Conservation (phyloP, 23 red algal genomes). For the Gracilaria gracilis region DNA sequence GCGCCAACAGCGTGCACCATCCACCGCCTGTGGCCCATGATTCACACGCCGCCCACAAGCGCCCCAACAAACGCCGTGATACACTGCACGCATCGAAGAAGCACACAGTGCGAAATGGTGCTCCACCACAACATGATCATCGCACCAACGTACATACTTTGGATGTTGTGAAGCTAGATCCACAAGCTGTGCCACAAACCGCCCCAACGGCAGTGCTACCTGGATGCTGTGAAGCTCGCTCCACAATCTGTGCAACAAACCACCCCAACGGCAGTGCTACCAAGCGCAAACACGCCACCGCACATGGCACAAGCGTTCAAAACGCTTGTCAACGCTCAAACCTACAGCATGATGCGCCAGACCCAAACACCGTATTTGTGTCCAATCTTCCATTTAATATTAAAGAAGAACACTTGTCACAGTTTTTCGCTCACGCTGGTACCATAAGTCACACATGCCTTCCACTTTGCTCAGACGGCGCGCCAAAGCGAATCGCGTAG, state of each 20-base stretch:
- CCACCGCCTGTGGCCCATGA: neutral
- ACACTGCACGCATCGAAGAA: conserved; percentile 1
- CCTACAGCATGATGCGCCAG: neutral
- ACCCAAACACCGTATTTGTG: conserved; percentile 71
- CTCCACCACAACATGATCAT: neutral
- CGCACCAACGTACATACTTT: too few relatives aligned
- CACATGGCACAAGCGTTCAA: neutral
- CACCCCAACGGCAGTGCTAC: neutral
- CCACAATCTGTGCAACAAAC: too few relatives aligned
- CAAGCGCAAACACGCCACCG: neutral
- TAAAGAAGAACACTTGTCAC: conserved; percentile 40
- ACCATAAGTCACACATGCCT: conserved; percentile 44
- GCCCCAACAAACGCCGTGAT: neutral
- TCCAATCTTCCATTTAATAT: conserved; percentile 66
- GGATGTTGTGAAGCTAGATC: neutral
- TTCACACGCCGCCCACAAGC: neutral
- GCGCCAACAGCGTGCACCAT: neutral
- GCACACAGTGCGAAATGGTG: neutral
- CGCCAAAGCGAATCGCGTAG: conserved; percentile 77
- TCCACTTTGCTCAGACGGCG: conserved; percentile 64
- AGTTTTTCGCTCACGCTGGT: conserved; percentile 39
- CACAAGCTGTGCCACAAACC: neutral
- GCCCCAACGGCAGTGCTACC: too few relatives aligned
- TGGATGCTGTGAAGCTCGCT: too few relatives aligned
- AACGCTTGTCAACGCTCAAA: neutral